Evolutionary conservation across 805 yeast species (phyloP).

Genomic region (Metschnikowia kofuensis): DNA sequence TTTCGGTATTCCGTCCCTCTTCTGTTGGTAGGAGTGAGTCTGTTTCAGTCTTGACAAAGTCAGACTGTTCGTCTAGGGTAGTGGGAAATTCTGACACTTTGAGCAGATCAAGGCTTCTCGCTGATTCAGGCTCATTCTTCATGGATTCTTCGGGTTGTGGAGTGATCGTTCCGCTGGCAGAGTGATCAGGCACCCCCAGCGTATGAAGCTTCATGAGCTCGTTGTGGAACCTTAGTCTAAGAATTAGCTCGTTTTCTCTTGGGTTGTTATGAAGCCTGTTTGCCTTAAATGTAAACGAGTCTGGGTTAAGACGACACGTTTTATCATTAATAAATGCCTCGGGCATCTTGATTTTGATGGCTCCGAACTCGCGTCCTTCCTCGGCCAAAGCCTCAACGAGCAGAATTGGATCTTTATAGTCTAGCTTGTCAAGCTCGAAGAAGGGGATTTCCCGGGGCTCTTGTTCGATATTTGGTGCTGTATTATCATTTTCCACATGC

Average conservation of each 20-base stretch:
- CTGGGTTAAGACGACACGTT: constrained; percentile 38
- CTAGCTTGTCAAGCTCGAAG: constrained; percentile 48
- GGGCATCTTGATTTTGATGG: constrained; percentile 73
- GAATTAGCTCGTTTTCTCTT: constrained; percentile 38
- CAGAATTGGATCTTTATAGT: constrained; percentile 57
- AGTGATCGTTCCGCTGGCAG: neutral
- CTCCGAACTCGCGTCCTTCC: constrained; percentile 63
- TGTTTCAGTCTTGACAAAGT: neutral
- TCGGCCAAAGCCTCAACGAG: constrained; percentile 54
- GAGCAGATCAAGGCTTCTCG: neutral
- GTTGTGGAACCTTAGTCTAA: constrained; percentile 46
- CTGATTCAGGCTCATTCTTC: neutral
- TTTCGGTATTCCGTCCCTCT: neutral
- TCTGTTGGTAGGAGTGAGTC: neutral
- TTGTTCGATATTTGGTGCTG: neutral
- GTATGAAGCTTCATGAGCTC: constrained; percentile 44
- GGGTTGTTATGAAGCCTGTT: constrained; percentile 48
- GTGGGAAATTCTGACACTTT: neutral
- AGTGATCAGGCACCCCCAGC: neutral
- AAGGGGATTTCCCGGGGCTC: constrained; percentile 45
- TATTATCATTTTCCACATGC: too few species aligned
- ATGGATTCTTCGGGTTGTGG: neutral
- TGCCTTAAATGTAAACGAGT: constrained; percentile 50
- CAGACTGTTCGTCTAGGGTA: neutral
- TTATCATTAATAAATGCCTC: constrained; percentile 19